Evolutionary conservation across 1,284 basidiomycete genomes (phyloP), one percentile per base, ranked within the genome.

Genomic region (Quambalaria eucalypti): DNA sequence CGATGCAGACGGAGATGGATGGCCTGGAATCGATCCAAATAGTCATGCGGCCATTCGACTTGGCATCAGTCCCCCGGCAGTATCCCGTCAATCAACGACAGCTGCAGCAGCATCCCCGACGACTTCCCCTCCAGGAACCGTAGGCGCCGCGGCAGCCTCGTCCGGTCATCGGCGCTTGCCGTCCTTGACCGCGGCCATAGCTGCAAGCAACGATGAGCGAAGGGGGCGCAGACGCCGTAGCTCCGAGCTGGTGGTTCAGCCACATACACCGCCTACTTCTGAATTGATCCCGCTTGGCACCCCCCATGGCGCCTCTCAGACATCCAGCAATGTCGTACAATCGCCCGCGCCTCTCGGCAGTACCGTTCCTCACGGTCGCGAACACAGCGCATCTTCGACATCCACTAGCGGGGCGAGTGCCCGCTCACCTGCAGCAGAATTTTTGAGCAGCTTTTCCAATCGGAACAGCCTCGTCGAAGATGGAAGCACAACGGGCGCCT

Each of bases 391-490:
- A n/a, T n/a, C n/a, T 12, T 39, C 36, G 4, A 14, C 16, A 21
- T 39, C 36, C 16, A 14, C 36, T 10, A n/a, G 16, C 16, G 21
- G 36, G 16, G 36, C 36, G 10, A 39, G 16, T 12, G 21, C 36
- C 16, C 55, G 64, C 19, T 66, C 64, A 19, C 86, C 87, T 1
- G 88, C 88, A 0, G 86, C 87, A 1, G 80, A 85, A 74, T 90
- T 89, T 67, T 79, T 90, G 39, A 83, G 85, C 40, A 80, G 83
- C 8, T 89, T 90, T 74, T 74, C 73, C 50, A 61, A 55, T 28
- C 47, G 57, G 52, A 58, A 67, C 52, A 61, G 54, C 57, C 56
- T 66, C 7, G 51, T 57, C 4, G 49, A 10, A 33, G 9, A n/a
- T n/a, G n/a, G n/a, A n/a, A n/a, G n/a, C n/a, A n/a, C n/a, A n/a